Conservation (phyloP, 1,139 yeast genomes). For the Geotrichum reessii region DNA sequence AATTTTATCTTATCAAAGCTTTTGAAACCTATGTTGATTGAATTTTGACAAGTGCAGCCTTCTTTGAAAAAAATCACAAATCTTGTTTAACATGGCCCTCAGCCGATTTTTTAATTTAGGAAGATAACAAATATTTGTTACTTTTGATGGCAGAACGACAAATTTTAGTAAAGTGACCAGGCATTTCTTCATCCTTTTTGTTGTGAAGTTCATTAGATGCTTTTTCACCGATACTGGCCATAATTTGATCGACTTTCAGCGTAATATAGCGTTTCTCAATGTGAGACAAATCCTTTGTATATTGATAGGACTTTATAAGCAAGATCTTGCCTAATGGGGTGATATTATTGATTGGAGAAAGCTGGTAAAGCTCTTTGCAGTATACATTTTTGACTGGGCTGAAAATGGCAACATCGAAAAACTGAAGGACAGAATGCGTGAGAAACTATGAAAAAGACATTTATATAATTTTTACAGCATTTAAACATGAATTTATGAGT, state of each 20-base stretch:
- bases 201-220: too few species aligned
- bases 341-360: neutral
- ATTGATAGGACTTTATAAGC: neutral
- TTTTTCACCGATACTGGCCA: neutral
- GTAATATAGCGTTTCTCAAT: neutral
- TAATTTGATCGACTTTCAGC: neutral
- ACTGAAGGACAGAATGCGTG: neutral
- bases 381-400: neutral
- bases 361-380: neutral
- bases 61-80: too few species aligned
- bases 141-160: too few species aligned
- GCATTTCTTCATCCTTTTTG: too few species aligned
- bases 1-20: too few species aligned
- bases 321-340: neutral
- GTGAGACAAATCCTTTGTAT: neutral
- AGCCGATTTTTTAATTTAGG: too few species aligned
- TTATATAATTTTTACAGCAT: neutral
- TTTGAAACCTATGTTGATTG: too few species aligned
- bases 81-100: too few species aligned
- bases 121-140: too few species aligned
- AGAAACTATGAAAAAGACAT: neutral
- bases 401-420: neutral
- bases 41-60: too few species aligned
- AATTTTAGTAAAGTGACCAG: too few species aligned
- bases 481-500: neutral